These are phyloP conservation scores for Cicer cuneatum DNA, from an alignment of 306 rosid genomes.

Conservation along the genomic window DNA sequence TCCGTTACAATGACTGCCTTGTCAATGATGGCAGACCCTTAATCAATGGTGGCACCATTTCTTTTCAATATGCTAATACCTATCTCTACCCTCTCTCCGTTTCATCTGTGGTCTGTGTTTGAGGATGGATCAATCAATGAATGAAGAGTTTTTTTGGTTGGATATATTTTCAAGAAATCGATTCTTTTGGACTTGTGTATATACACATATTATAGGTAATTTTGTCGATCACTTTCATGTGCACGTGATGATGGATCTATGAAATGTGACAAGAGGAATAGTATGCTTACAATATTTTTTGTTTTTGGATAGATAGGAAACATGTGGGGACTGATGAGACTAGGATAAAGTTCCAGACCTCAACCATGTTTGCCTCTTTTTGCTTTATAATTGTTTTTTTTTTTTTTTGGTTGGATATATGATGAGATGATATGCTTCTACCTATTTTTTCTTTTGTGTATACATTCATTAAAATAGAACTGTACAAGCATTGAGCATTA, in stretches of 20 bases:
- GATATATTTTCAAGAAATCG: slow-evolving; percentile 18
- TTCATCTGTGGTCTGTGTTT: slow-evolving; percentile 60
- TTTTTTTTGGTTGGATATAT: background rate
- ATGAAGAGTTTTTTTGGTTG: background rate
- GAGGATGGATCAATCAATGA: background rate
- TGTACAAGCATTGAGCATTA: slow-evolving; percentile 36
- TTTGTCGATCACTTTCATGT: slow-evolving; percentile 30
- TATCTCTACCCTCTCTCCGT: slow-evolving; percentile 71
- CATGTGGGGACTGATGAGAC: slow-evolving; percentile 21
- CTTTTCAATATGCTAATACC: slow-evolving; percentile 84
- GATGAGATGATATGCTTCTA: slow-evolving; percentile 14
- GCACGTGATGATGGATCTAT: slow-evolving; percentile 38
- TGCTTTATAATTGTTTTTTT: slow-evolving; percentile 22
- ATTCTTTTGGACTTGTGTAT: slow-evolving; percentile 45
- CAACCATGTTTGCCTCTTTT: slow-evolving; percentile 11
- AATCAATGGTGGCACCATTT: slow-evolving; percentile 61
- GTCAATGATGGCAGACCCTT: slow-evolving; percentile 80
- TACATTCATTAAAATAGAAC: slow-evolving; percentile 33
- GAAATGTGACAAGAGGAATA: slow-evolving; percentile 43
- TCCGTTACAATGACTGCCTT: slow-evolving; percentile 75
- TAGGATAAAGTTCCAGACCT: slow-evolving; percentile 35
- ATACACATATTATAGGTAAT: slow-evolving; percentile 50
- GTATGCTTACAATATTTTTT: slow-evolving; percentile 39
- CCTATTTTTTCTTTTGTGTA: slow-evolving; percentile 24
- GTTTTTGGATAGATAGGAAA: slow-evolving; percentile 27